phyloP scores from a whole-genome alignment of 2,329 filamentous ascomycete species.

The Onygena corvina region DNA sequence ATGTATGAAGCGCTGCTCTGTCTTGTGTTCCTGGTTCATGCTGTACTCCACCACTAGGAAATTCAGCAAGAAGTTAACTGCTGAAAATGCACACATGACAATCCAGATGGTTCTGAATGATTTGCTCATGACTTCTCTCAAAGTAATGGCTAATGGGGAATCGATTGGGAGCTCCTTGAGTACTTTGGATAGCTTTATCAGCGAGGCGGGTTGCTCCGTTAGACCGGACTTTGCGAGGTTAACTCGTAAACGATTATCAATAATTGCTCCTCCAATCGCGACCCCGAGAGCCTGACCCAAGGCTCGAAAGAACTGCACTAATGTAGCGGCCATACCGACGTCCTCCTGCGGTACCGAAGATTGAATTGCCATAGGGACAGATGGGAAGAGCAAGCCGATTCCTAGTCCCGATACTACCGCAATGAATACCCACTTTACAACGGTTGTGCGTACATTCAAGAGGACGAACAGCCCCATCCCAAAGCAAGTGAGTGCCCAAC shows the following conservation, averaged over 20 bases:
- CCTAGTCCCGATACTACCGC: constrained; percentile 49
- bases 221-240: neutral
- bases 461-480: constrained; percentile 42
- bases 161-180: neutral
- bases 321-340: constrained; percentile 48
- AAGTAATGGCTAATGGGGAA: neutral
- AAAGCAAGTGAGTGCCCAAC: constrained; percentile 49
- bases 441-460: constrained; percentile 34
- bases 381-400: constrained; percentile 51
- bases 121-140: neutral
- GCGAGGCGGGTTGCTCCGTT: neutral
- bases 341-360: constrained; percentile 45
- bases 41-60: neutral
- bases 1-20: neutral
- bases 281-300: constrained; percentile 55
- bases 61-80: neutral
- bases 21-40: neutral
- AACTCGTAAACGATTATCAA: neutral
- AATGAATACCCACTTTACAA: constrained; percentile 47
- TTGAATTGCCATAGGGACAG: constrained; percentile 52
- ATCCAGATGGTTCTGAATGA: neutral
- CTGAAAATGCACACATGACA: neutral
- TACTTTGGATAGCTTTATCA: neutral
- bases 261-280: constrained; percentile 43
- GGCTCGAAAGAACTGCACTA: constrained; percentile 54